These are phyloP conservation scores for Vararia minispora DNA, from an alignment of 768 basidiomycete species.

Conservation along the genomic window DNA sequence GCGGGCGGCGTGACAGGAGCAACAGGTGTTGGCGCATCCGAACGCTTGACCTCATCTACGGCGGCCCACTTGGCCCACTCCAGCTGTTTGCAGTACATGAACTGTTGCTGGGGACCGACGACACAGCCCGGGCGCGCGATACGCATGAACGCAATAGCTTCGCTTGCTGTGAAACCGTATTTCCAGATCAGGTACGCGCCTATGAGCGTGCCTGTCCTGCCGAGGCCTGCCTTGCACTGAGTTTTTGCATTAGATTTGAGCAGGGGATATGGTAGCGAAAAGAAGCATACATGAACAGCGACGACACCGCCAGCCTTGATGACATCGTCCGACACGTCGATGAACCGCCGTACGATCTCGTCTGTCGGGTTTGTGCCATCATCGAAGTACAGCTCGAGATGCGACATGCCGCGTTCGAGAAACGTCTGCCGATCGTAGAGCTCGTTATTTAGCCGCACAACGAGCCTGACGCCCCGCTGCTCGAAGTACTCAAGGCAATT, in stretches of 20 bases:
- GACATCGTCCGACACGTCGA: conserved; percentile 71
- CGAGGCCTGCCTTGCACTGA: conserved; percentile 94
- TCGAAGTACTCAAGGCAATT: conserved; percentile 94
- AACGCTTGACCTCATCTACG: conserved; percentile 61
- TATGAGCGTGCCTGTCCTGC: conserved; percentile 91
- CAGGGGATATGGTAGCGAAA: conserved; percentile 5
- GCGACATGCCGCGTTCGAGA: conserved; percentile 74
- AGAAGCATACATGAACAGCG: conserved; percentile 67
- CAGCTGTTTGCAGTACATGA: conserved; percentile 88
- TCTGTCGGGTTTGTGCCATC: conserved; percentile 97
- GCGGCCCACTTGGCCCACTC: conserved; percentile 94
- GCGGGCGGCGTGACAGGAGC: conserved; percentile 76
- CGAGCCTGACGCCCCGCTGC: conserved; percentile 75
- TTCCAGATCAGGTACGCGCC: conserved; percentile 99
- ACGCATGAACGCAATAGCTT: conserved; percentile 97
- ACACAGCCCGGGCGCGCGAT: conserved; percentile 92
- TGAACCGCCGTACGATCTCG: conserved; percentile 87
- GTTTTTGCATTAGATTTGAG: conserved; percentile 12
- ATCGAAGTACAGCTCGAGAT: conserved; percentile 92
- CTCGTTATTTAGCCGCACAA: conserved; percentile 88
- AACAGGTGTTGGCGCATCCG: conserved; percentile 34
- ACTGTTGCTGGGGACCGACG: conserved; percentile 89
- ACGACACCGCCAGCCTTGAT: conserved; percentile 74
- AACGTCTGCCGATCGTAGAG: conserved; percentile 81
- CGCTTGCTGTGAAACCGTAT: conserved; percentile 90